Evolutionary conservation across 805 yeast species (phyloP), one percentile per base, ranked within the genome.

Genomic region (Metschnikowia dekortorum): DNA sequence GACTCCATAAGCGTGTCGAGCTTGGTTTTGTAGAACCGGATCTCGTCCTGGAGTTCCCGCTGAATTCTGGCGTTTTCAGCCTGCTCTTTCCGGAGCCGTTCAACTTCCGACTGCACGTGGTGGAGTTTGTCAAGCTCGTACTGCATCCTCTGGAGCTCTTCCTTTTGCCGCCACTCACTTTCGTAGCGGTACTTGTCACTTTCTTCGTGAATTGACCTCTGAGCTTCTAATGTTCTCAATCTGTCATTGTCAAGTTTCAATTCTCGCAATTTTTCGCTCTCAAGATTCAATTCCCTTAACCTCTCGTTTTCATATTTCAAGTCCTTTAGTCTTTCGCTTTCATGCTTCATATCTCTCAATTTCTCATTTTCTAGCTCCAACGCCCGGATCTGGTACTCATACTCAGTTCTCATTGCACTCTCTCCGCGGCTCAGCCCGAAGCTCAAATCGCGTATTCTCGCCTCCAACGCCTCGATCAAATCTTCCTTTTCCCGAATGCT

Each of bases 41-140:
- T 51, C 51, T 77, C 75, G 33, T 61, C 56, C 45, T 70, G 70
- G 48, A 69, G 61, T 29, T 67, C 72, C 7, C 64, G 66, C 50
- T 66, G 68, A 39, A 70, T 40, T 18, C 65, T 65, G 11, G 69
- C 71, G 39, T 69, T 61, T 29, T 79, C 83, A 22, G 64, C 57
- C 48, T 67, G 67, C 18, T 73, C 51, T 22, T 68, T 53, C 33
- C 69, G 68, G 34, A 73, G 60, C 45, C 70, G 66, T 9, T 78
- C 80, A 49, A 70, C 66, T 6, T 62, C 63, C 4, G 68, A 53
- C 48, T 71, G 74, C 1, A 68, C 47, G 16, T 39, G 40, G 45
- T 43, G 53, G n/a, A 49, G 34, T n/a, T 61, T 54, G 2, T 39
- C 31, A 13, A 39, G 41, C 18, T 39, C 41, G 18, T 39, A n/a